phyloP scores from a whole-genome alignment of 768 basidiomycete species.

The Boletus subparvulus region DNA sequence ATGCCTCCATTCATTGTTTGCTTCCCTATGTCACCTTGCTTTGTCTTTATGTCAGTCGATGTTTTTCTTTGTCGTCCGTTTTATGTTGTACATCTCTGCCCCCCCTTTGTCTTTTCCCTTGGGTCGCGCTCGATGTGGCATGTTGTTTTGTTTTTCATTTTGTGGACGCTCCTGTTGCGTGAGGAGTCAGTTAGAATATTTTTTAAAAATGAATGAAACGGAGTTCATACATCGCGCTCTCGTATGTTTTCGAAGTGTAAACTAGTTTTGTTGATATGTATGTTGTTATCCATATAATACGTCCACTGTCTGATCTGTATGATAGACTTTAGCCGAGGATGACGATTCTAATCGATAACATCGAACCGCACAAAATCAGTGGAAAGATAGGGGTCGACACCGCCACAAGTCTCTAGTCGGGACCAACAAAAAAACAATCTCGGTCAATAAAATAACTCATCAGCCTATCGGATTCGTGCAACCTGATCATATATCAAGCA shows the following conservation, averaged over 20 bases:
- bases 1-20: conserved; percentile 9
- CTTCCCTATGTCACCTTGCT: conserved; percentile 17
- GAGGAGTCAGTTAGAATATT: conserved; percentile 23
- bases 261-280: too few relatives aligned
- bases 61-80: conserved; percentile 1
- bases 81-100: conserved; percentile 16
- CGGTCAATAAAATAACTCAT: too few relatives aligned
- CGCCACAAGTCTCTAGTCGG: too few relatives aligned
- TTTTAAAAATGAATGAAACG: neutral
- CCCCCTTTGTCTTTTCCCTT: conserved; percentile 7
- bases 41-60: conserved; percentile 4
- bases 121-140: conserved; percentile 11
- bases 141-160: conserved; percentile 8
- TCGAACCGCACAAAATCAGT: too few relatives aligned
- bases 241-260: too few relatives aligned
- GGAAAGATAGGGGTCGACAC: too few relatives aligned
- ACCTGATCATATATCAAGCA: neutral
- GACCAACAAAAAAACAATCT: too few relatives aligned
- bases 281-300: too few relatives aligned
- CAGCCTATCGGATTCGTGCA: too few relatives aligned
- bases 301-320: too few relatives aligned
- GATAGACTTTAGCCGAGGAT: too few relatives aligned
- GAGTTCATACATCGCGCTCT: neutral
- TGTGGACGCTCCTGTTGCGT: conserved; percentile 24
- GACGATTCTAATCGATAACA: too few relatives aligned